Evolutionary conservation across 345 rosid genomes (phyloP).

Genomic region (Populus davidiana): DNA sequence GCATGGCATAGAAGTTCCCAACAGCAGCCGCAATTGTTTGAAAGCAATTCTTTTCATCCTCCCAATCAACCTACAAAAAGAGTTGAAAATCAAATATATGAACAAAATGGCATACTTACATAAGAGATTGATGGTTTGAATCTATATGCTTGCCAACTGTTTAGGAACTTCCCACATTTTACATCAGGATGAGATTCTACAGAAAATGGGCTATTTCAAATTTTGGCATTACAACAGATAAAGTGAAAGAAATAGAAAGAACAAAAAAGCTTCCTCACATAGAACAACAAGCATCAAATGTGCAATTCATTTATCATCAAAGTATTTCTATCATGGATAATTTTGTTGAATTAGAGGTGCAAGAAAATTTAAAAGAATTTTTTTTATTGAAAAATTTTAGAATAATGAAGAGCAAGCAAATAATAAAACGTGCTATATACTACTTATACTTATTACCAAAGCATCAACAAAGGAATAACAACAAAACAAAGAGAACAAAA

Average conservation of each 20-base stretch:
- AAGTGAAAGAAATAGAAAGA: no score
- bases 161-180: not conserved
- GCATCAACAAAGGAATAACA: not conserved
- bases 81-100: slow-evolving; percentile 8
- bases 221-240: no score
- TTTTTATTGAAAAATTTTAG: not conserved
- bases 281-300: no score
- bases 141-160: not conserved
- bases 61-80: slow-evolving; percentile 75
- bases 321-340: no score
- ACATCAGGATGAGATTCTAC: not conserved
- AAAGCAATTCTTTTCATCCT: slow-evolving; percentile 74
- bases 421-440: no score
- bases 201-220: no score
- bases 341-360: not conserved
- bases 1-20: slow-evolving; percentile 89
- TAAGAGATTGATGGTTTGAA: not conserved
- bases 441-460: no score
- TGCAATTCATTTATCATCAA: no score
- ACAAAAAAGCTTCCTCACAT: no score
- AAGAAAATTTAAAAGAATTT: no score
- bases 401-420: not conserved
- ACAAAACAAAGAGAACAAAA: not conserved
- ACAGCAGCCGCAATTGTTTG: slow-evolving; percentile 86
- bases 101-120: not conserved